Conservation (phyloP, 2,329 filamentous ascomycete species). For the Elsinoe australis region DNA sequence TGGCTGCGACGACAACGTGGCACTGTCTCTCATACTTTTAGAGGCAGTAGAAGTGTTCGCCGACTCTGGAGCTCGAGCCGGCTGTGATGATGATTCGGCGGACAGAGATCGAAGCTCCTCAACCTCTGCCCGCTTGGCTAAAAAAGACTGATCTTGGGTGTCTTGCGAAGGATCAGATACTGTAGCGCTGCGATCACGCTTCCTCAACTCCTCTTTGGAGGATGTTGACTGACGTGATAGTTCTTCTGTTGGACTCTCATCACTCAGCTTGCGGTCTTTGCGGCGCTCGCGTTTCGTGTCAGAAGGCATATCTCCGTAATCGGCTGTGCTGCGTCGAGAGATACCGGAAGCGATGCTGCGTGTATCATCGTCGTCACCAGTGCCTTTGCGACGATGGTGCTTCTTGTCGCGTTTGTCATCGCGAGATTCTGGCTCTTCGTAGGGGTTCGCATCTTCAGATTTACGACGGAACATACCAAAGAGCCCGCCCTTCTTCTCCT, state of each 20-base stretch:
- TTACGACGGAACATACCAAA: conserved; percentile 42
- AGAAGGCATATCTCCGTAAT: conserved; percentile 21
- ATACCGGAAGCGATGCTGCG: conserved; percentile 21
- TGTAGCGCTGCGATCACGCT: conserved; percentile 2
- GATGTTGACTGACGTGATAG: conserved; percentile 11
- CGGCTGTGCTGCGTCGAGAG: conserved; percentile 22
- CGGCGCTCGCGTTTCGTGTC: conserved; percentile 16
- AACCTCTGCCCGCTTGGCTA: conserved; percentile 56
- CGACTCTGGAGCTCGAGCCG: conserved; percentile 20
- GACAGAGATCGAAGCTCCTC: conserved; percentile 42
- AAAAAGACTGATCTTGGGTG: conserved; percentile 49
- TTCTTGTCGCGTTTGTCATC: conserved; percentile 41
- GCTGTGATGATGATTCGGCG: conserved; percentile 27
- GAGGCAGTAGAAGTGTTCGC: not conserved
- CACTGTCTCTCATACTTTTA: not conserved
- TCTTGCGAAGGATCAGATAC: conserved; percentile 2
- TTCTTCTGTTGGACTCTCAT: conserved; percentile 11
- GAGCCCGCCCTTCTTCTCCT: conserved; percentile 40
- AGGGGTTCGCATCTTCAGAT: conserved; percentile 33
- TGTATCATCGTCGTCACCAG: conserved; percentile 21
- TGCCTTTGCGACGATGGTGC: conserved; percentile 31
- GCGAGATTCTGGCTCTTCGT: conserved; percentile 28
- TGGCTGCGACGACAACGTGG: not conserved
- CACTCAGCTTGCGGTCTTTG: conserved; percentile 2
- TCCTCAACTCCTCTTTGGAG: conserved; percentile 7